Conservation (phyloP, 108 stramenopile genomes). For the Cylindrotheca closterium region DNA sequence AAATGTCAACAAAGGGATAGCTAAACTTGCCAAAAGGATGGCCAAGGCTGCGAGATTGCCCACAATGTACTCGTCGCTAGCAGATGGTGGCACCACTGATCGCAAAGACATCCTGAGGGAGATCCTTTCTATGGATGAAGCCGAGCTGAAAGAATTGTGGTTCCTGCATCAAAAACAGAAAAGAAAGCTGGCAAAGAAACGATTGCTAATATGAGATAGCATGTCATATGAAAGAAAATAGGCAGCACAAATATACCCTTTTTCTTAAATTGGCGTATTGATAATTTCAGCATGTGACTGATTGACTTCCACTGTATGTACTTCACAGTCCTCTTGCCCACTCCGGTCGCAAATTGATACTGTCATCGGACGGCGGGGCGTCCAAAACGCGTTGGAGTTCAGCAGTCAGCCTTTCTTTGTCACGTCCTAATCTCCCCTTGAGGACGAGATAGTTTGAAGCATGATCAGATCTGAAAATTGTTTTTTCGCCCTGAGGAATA, state of each 20-base stretch:
- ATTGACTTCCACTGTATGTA: no score
- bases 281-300: no score
- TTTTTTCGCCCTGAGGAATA: not conserved
- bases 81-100: not conserved
- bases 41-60: not conserved
- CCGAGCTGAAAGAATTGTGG: constrained; percentile 37
- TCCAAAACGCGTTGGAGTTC: no score
- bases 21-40: constrained; percentile 35
- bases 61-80: not conserved
- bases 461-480: not conserved
- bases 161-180: constrained; percentile 17
- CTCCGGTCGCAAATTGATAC: no score
- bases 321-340: no score
- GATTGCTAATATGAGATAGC: not conserved
- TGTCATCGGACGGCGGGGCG: no score
- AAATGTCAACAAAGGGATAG: constrained; percentile 60
- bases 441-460: not conserved
- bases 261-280: no score
- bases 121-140: constrained; percentile 37
- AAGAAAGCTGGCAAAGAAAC: constrained; percentile 25
- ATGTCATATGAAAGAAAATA: no score
- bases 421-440: no score
- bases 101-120: constrained; percentile 39
- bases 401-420: no score
- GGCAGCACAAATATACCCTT: no score